phyloP scores from a whole-genome alignment of 495 filamentous ascomycete species.

The Melanomma pulvis-pyrius region DNA sequence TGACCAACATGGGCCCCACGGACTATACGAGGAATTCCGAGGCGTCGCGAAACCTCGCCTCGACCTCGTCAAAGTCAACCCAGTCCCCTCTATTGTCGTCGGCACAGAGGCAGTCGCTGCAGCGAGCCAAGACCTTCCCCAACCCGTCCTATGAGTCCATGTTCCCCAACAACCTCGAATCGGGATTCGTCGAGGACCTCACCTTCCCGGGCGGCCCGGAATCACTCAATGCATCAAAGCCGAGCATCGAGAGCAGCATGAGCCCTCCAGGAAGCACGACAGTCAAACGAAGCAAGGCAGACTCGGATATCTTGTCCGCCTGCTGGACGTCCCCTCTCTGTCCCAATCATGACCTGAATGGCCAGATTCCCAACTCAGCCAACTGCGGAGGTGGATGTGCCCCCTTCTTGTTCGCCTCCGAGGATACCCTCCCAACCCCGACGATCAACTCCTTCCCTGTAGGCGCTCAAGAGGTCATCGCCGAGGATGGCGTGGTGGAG shows the following conservation, averaged over 20 bases:
- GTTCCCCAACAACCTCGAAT: slow-evolving; percentile 33
- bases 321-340: slow-evolving; percentile 43
- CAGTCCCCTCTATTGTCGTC: slow-evolving; percentile 22
- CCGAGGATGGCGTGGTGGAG: slow-evolving; percentile 37
- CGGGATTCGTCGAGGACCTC: slow-evolving; percentile 35
- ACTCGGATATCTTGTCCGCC: slow-evolving; percentile 34
- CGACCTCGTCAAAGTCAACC: slow-evolving; percentile 14
- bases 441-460: slow-evolving; percentile 9
- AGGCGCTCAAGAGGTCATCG: slow-evolving; percentile 13
- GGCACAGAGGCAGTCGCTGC: neutral
- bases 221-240: neutral
- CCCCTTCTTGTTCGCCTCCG: slow-evolving; percentile 37
- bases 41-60: slow-evolving; percentile 16
- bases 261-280: slow-evolving; percentile 14
- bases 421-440: slow-evolving; percentile 24
- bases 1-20: neutral
- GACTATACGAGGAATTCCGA: neutral
- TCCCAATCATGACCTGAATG: slow-evolving; percentile 38
- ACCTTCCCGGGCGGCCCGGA: slow-evolving; percentile 35
- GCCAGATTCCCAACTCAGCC: slow-evolving; percentile 36
- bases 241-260: slow-evolving; percentile 2
- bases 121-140: slow-evolving; percentile 32
- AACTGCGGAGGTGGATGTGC: slow-evolving; percentile 38
- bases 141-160: slow-evolving; percentile 31
- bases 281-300: slow-evolving; percentile 26